Conservation (phyloP, 208 protist species). For the Crithidia bombi region DNA sequence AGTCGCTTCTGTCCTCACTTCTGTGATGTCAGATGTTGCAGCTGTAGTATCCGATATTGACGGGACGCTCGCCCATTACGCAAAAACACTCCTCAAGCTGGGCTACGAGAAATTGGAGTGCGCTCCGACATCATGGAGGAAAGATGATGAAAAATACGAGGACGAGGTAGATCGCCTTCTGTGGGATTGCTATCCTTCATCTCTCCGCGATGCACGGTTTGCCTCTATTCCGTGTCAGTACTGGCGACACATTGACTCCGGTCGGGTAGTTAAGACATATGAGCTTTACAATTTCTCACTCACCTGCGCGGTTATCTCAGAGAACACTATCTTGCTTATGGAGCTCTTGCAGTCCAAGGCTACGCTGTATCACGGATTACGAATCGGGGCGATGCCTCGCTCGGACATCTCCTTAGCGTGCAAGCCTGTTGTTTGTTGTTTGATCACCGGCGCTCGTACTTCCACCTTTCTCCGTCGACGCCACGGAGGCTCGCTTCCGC, state of each 20-base stretch:
- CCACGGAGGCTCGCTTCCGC: constrained; percentile 27
- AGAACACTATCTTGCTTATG: constrained; percentile 36
- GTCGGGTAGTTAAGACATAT: constrained; percentile 22
- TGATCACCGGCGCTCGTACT: constrained; percentile 47
- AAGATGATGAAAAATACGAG: constrained; percentile 1
- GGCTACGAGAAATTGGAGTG: constrained; percentile 18
- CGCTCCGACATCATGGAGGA: neutral
- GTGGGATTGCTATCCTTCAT: constrained; percentile 14
- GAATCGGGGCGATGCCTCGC: no score
- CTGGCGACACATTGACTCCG: constrained; percentile 27
- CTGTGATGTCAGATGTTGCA: constrained; percentile 2
- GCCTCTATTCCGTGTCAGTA: constrained; percentile 16
- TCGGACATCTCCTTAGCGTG: no score
- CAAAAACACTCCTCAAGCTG: constrained; percentile 20
- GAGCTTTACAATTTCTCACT: constrained; percentile 32
- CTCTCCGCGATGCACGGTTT: constrained; percentile 21
- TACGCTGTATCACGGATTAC: constrained; percentile 14
- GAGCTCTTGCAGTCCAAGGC: constrained; percentile 32
- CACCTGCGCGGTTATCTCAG: constrained; percentile 30
- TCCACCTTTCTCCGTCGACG: constrained; percentile 30
- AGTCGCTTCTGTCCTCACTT: neutral
- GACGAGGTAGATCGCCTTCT: constrained; percentile 23
- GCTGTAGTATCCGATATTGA: constrained; percentile 40
- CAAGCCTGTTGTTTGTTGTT: constrained; percentile 24
- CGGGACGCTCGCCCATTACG: constrained; percentile 41